Conservation (phyloP, 371 early-diverging fungal genomes). For the Mortierella sp. region DNA sequence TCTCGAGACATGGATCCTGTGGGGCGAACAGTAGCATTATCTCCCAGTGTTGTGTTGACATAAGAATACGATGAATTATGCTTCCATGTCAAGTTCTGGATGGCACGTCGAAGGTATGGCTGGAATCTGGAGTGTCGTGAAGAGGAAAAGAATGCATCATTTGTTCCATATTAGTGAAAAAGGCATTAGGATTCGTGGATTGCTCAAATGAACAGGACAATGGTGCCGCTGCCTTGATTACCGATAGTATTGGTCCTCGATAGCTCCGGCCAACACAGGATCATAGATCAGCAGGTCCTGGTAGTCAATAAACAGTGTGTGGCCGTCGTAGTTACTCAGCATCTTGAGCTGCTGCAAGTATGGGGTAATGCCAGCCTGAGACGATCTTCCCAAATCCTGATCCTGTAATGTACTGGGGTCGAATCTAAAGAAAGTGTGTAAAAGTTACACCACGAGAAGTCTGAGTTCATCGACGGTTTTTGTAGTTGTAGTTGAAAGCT, state of each 20-base stretch:
- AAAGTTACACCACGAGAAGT: too few species aligned
- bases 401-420: slow-evolving; percentile 52
- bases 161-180: too few species aligned
- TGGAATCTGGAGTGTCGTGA: slow-evolving; percentile 68
- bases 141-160: neutral
- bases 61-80: slow-evolving; percentile 74
- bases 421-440: slow-evolving; percentile 14
- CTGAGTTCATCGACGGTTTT: too few species aligned
- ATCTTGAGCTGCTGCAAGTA: slow-evolving; percentile 71
- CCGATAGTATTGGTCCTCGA: slow-evolving; percentile 83
- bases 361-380: slow-evolving; percentile 48
- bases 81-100: slow-evolving; percentile 79
- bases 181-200: too few species aligned
- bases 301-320: slow-evolving; percentile 85
- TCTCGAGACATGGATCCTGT: slow-evolving; percentile 62
- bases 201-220: neutral
- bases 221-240: slow-evolving; percentile 27
- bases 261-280: slow-evolving; percentile 73
- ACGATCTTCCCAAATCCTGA: slow-evolving; percentile 33
- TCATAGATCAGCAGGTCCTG: slow-evolving; percentile 73
- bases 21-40: slow-evolving; percentile 24
- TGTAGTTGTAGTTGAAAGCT: neutral
- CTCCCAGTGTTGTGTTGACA: slow-evolving; percentile 53
- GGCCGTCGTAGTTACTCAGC: slow-evolving; percentile 65
- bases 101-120: slow-evolving; percentile 86